A percentile compares a stretch with the other conserved stretches of the same genome.
Evolutionary conservation across 2,329 filamentous ascomycete species (phyloP).

Genomic region (Myriosclerotinia curreyana): DNA sequence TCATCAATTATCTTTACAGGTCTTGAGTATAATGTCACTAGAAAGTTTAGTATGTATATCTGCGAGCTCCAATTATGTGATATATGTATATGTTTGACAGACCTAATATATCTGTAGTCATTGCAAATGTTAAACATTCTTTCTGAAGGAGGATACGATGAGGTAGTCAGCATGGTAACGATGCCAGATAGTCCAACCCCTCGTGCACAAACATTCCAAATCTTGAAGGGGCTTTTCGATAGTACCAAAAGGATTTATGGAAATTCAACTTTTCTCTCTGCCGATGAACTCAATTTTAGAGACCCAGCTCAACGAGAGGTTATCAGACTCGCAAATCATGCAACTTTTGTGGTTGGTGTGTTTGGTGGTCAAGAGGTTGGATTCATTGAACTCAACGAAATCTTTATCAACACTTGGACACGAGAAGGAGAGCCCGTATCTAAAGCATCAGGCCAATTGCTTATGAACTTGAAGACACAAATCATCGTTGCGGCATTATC

Average conservation of each 20-base stretch:
- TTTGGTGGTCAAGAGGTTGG: constrained; percentile 63
- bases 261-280: constrained; percentile 49
- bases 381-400: constrained; percentile 60
- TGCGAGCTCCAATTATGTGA: constrained; percentile 1
- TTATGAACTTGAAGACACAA: constrained; percentile 64
- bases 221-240: constrained; percentile 59
- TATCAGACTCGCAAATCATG: constrained; percentile 62
- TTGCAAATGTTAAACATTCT: constrained; percentile 57
- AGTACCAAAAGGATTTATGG: constrained; percentile 61
- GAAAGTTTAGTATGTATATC: constrained; percentile 53
- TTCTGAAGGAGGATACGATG: constrained; percentile 53
- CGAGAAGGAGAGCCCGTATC: constrained; percentile 55
- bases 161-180: constrained; percentile 56
- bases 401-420: constrained; percentile 62
- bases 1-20: constrained; percentile 45
- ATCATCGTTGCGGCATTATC: constrained; percentile 61
- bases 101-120: constrained; percentile 43
- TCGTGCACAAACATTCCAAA: constrained; percentile 59
- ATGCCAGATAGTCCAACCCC: constrained; percentile 48
- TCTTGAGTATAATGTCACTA: constrained; percentile 58
- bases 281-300: constrained; percentile 50
- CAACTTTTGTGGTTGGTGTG: constrained; percentile 61
- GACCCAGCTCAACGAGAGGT: constrained; percentile 54
- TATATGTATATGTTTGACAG: not conserved
- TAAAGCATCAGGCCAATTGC: constrained; percentile 58